Base-by-base conservation (phyloP, 495 filamentous ascomycete species). In the Penicillium macrosclerotiorum region DNA sequence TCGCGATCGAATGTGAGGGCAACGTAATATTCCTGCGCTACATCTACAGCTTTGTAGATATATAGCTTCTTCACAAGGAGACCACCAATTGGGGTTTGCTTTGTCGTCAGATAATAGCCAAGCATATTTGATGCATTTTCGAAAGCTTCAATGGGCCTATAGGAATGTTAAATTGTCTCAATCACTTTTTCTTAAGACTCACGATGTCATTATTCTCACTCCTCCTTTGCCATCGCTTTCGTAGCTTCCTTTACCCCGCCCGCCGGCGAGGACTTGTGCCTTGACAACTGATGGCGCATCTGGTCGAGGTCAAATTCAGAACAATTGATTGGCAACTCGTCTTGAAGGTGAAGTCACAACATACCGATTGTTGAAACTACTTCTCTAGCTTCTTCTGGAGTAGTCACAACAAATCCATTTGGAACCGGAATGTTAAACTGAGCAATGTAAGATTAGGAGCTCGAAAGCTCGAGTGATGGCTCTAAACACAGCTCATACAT, bases 1-100 rank as follows among this genome's bases (percentile, higher is more conserved):
- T 58, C 54, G 17, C 67, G 62, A 19, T 71, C 66, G 24, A 71
- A 59, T 1, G 62, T 66, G 3, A 71, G 30, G 1, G 66, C 55
- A 3, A 69, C 13, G 34, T 71, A 68, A 37, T 52, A 69, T 32
- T 69, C 62, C 5, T 68, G 49, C 1, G 49, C 44, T 1, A 62
- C 33, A 9, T 58, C 47, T 0, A 68, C 51, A 1, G 58, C 43
- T 52, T 66, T 55, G 45, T 59, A 62, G 22, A 71, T 59, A 45
- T 68, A 65, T 4, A 71, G 40, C 22, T 68, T 64, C 0, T 64
- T 53, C 16, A 68, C 64, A 2, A 52, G 41, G 1, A 68, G 60
- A 7, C 64, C 64, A 4, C 48, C 38, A 1, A 53, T 40, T 4
- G 63, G 54, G 0, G 64, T 68, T 50, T 68, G 64, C 1, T 57